phyloP scores from a whole-genome alignment of 2,329 filamentous ascomycete species.

The Diaporthe eres region DNA sequence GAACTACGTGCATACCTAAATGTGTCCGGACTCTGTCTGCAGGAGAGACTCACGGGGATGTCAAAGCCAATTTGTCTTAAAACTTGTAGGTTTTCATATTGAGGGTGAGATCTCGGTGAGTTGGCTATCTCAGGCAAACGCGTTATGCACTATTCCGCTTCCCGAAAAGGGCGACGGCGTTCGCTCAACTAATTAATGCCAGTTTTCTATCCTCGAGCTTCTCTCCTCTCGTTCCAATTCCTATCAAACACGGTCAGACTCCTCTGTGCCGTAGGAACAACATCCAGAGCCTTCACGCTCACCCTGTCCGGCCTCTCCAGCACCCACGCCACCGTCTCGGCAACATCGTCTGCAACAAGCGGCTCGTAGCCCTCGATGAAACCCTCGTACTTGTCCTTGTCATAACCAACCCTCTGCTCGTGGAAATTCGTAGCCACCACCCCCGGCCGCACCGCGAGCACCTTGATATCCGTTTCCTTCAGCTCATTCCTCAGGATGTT shows the following conservation, averaged over 20 bases:
- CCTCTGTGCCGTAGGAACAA: conserved; percentile 10
- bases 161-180: not conserved
- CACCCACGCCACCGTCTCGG: conserved; percentile 16
- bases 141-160: not conserved
- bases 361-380: conserved; percentile 15
- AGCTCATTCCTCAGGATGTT: conserved; percentile 16
- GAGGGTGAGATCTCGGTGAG: not conserved
- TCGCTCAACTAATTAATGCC: not conserved
- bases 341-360: conserved; percentile 13
- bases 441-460: conserved; percentile 12
- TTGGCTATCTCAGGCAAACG: not conserved
- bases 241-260: conserved; percentile 5
- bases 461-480: conserved; percentile 14
- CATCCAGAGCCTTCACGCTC: conserved; percentile 9
- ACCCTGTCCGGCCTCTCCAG: conserved; percentile 18
- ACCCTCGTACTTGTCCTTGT: not conserved
- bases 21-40: not conserved
- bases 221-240: conserved; percentile 21
- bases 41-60: not conserved
- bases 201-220: not conserved
- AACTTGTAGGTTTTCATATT: not conserved
- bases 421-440: conserved; percentile 15
- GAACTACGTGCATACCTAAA: too few species aligned
- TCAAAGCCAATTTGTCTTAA: not conserved
- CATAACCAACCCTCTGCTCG: conserved; percentile 16